Conservation (phyloP, 805 yeast species). For the Starmerella powellii region DNA sequence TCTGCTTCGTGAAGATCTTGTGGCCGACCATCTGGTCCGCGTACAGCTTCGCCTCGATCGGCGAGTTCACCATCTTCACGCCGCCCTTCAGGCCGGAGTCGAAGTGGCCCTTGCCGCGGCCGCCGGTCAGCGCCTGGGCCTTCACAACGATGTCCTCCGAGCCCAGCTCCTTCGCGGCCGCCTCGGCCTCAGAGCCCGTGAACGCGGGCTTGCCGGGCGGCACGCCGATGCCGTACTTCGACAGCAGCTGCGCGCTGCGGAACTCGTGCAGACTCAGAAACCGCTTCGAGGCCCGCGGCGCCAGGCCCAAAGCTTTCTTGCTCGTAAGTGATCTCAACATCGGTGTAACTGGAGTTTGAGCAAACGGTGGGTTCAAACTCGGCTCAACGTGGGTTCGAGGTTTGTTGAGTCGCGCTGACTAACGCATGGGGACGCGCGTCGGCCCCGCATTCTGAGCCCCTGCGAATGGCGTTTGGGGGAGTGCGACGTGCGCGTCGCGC, state of each 20-base stretch:
- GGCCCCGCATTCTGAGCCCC: too few relatives aligned
- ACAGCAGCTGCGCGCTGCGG: constrained; percentile 82
- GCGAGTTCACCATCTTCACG: constrained; percentile 74
- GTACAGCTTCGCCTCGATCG: constrained; percentile 75
- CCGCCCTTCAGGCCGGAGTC: constrained; percentile 95
- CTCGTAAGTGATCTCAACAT: constrained; percentile 13
- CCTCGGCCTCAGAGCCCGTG: constrained; percentile 77
- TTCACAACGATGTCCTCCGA: constrained; percentile 81
- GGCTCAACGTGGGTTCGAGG: too few relatives aligned
- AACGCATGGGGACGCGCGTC: too few relatives aligned
- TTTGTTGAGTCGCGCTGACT: too few relatives aligned
- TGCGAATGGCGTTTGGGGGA: too few relatives aligned
- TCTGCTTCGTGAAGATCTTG: constrained; percentile 93
- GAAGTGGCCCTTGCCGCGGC: constrained; percentile 98
- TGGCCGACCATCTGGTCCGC: constrained; percentile 85
- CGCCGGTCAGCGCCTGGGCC: constrained; percentile 99
- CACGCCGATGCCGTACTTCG: constrained; percentile 73
- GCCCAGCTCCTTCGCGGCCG: constrained; percentile 59
- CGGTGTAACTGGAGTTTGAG: too few relatives aligned
- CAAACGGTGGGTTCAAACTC: too few relatives aligned
- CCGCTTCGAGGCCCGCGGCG: constrained; percentile 36
- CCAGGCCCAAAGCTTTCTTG: constrained; percentile 1
- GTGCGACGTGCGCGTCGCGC: too few relatives aligned
- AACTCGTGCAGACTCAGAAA: constrained; percentile 84
- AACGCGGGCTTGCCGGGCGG: constrained; percentile 87